Base-by-base conservation (phyloP, 768 basidiomycete species). In the Symmetrospora coprosmae region DNA sequence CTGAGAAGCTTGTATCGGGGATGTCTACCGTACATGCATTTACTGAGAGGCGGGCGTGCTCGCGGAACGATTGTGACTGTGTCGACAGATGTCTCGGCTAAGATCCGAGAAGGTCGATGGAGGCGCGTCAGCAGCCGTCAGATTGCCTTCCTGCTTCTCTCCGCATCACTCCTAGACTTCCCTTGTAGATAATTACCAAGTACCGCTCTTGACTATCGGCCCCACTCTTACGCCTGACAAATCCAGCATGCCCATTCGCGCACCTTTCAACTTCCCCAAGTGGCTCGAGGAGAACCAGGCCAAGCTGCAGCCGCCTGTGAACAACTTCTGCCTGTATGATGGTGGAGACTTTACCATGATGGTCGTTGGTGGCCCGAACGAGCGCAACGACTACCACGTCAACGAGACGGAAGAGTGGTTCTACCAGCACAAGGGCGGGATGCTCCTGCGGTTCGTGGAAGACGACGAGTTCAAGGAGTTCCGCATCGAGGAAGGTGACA, bases 321-420 rank as follows among this genome's bases (percentile, higher is more conserved):
- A 89, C 77, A 87, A 91, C 72, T 90, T 81, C 64, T 87, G 86
- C 70, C 70, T 88, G 58, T 87, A 85, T 35, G 78, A 80, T 50
- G 87, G 87, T 35, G 76, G 77, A 27, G 90, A 97, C 71, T 92
- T 85, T 68, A 80, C 86, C 40, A 82, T 92, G n/a, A 97, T 99
- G 92, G 87, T 79, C 5, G 82, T 97, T 23, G 91, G 94, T 8
- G 94, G 92, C 0, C 92, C 92, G 0, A 99, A 99, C 70, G 82
- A 87, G 70, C 76, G 92, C 37, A 85, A 85, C 27, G 91, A 94
- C 73, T 96, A 89, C 69, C 92, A 97, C 72, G 74, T 94, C 40
- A 97, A 96, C 71, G 82, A 94, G 74, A 96, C 91, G 0, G 89
- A 88, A 85, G 92, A 97, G 73, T 96, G 90, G 91, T 97, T 96